phyloP scores from a whole-genome alignment of 129 eudicot species.

The Centrapalus pauciflorus region DNA sequence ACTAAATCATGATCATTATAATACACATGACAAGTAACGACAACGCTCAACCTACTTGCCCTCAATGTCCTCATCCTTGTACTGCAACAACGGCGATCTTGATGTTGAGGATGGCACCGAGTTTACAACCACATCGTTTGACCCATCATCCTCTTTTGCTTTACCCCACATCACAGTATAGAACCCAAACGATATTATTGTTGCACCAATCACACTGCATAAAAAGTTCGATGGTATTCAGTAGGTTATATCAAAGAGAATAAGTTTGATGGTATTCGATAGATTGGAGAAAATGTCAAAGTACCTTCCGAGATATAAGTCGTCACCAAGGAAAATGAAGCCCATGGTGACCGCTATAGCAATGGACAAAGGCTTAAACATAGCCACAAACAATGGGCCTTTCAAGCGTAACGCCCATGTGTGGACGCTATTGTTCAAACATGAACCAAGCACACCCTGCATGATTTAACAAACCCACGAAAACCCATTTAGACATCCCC shows the following conservation, averaged over 20 bases:
- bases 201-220: constrained; percentile 72
- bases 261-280: neutral
- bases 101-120: constrained; percentile 28
- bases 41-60: neutral
- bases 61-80: constrained; percentile 25
- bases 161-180: constrained; percentile 98
- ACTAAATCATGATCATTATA: constrained; percentile 9
- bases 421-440: constrained; percentile 57
- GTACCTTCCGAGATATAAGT: constrained; percentile 76
- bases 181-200: constrained; percentile 71
- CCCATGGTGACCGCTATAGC: constrained; percentile 34
- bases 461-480: neutral
- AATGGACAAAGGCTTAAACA: constrained; percentile 38
- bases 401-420: constrained; percentile 65
- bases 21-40: constrained; percentile 6
- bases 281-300: neutral
- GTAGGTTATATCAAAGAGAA: neutral
- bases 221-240: neutral
- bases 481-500: neutral
- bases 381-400: constrained; percentile 46
- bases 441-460: constrained; percentile 63
- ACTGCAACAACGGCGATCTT: constrained; percentile 49
- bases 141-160: constrained; percentile 41
- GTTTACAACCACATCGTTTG: constrained; percentile 16
- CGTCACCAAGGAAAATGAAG: constrained; percentile 33